Conservation (phyloP, 2,329 filamentous ascomycete species). For the Sclerotinia glacialis region DNA sequence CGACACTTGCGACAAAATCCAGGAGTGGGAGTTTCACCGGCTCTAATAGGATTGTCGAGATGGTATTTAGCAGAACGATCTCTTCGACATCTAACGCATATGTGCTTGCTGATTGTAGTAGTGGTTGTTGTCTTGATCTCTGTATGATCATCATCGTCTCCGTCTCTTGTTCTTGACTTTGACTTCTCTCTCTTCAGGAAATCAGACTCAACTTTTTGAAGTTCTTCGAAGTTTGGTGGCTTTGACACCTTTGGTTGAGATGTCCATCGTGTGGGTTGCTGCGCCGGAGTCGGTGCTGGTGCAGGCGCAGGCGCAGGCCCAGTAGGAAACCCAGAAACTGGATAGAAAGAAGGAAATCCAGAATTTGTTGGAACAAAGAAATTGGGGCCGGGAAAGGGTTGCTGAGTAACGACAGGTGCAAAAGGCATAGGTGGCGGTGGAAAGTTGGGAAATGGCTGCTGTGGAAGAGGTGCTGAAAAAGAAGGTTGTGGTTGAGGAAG, state of each 20-base stretch:
- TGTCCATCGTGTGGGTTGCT: neutral
- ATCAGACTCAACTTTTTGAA: conserved; percentile 30
- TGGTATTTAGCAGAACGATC: conserved; percentile 45
- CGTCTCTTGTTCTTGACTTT: neutral
- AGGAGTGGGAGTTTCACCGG: conserved; percentile 38
- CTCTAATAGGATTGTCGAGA: conserved; percentile 38
- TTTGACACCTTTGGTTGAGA: conserved; percentile 17
- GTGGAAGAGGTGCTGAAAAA: conserved; percentile 24
- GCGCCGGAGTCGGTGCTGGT: conserved; percentile 10
- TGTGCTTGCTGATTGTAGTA: conserved; percentile 40
- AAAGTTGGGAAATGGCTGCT: conserved; percentile 17
- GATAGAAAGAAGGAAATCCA: conserved; percentile 10
- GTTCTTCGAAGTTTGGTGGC: conserved; percentile 23
- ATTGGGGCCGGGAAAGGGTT: conserved; percentile 4
- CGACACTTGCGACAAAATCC: conserved; percentile 43
- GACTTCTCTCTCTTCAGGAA: conserved; percentile 11
- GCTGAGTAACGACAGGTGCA: conserved; percentile 1
- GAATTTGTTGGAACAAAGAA: neutral
- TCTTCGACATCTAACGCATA: conserved; percentile 46
- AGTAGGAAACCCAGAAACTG: neutral
- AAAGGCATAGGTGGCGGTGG: conserved; percentile 8
- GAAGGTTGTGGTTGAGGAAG: conserved; percentile 23
- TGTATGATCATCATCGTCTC: neutral
- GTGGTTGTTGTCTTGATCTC: conserved; percentile 4
- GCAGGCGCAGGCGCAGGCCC: conserved; percentile 9